Conservation (phyloP, 768 basidiomycete genomes). For the Naganishia friedmannii region DNA sequence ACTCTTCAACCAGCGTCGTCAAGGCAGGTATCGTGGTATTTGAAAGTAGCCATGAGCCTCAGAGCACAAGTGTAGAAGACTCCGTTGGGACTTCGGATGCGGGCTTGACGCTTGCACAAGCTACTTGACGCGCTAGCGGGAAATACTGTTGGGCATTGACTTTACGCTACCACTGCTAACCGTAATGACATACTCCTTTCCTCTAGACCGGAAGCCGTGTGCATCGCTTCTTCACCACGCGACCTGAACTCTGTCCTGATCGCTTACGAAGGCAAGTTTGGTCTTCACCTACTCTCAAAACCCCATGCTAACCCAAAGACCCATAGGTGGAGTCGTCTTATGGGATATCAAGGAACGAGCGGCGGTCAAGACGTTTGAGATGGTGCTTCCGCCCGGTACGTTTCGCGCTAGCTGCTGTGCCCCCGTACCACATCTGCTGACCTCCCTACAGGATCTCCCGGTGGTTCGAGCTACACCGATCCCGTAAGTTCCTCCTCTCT, state of each 20-base stretch:
- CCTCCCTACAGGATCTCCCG: slow-evolving; percentile 61
- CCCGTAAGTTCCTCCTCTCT: slow-evolving; percentile 54
- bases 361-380: slow-evolving; percentile 63
- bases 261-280: slow-evolving; percentile 66
- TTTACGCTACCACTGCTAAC: neutral
- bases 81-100: no score
- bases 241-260: slow-evolving; percentile 70
- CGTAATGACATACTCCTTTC: neutral
- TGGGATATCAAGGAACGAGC: slow-evolving; percentile 52
- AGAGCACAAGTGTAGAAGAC: no score
- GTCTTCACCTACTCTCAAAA: no score
- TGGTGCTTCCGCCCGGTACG: slow-evolving; percentile 64
- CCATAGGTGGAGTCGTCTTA: slow-evolving; percentile 52
- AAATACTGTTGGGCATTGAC: no score
- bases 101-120: no score
- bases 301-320: slow-evolving; percentile 37
- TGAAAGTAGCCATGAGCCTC: no score
- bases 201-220: slow-evolving; percentile 59
- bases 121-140: no score
- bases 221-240: slow-evolving; percentile 67
- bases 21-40: no score
- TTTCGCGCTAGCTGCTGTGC: neutral
- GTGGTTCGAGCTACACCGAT: slow-evolving; percentile 65
- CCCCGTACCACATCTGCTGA: neutral
- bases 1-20: no score